Percentiles rank a stretch among this genome's conserved stretches.
phyloP scores from a whole-genome alignment of 2,329 filamentous ascomycete genomes.

The Cytospora mali region DNA sequence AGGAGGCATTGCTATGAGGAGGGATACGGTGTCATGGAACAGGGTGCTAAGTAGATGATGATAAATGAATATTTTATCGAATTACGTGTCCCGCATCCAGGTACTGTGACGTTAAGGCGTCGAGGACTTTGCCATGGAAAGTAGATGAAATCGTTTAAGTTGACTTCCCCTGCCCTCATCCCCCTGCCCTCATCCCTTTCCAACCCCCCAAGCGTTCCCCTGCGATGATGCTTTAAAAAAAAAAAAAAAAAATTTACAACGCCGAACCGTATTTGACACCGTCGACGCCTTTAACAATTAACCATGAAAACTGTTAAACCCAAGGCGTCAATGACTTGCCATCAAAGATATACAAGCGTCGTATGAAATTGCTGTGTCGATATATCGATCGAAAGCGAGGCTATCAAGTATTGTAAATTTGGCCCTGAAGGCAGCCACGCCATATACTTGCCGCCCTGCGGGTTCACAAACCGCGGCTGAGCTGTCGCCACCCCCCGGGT shows the following conservation, averaged over 20 bases:
- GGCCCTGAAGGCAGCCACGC: neutral
- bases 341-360: too few species aligned
- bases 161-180: too few species aligned
- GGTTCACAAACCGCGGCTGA: neutral
- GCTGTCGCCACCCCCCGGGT: neutral
- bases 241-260: too few species aligned
- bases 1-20: too few species aligned
- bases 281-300: neutral
- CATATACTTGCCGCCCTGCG: neutral
- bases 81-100: neutral
- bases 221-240: neutral
- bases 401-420: neutral
- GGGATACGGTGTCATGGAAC: neutral
- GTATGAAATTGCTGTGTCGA: too few species aligned
- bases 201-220: neutral
- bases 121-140: neutral
- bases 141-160: neutral
- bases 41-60: neutral
- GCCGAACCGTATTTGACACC: neutral
- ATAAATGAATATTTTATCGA: neutral
- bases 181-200: neutral
- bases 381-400: neutral
- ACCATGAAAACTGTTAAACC: too few species aligned
- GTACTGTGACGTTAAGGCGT: neutral
- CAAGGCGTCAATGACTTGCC: too few species aligned